These are phyloP conservation scores for Leccinellum luteum DNA, from an alignment of 768 basidiomycete species.

Conservation along the genomic window DNA sequence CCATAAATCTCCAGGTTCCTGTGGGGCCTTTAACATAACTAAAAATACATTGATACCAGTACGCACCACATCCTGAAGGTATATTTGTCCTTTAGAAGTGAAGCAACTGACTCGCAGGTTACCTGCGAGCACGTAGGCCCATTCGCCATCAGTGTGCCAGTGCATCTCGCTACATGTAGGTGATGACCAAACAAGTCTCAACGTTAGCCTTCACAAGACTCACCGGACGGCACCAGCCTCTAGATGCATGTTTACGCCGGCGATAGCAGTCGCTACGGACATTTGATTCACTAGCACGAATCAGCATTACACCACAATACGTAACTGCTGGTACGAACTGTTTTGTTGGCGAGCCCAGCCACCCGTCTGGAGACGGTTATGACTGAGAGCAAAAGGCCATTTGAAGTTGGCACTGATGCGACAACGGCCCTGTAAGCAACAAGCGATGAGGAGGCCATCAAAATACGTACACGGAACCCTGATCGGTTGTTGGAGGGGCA, in stretches of 20 bases:
- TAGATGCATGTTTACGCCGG: slow-evolving; percentile 43
- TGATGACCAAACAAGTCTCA: slow-evolving; percentile 2
- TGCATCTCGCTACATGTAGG: slow-evolving; percentile 37
- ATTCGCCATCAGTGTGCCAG: slow-evolving; percentile 45
- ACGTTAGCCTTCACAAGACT: not conserved
- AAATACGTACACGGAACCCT: slow-evolving; percentile 43
- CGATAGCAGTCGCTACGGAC: slow-evolving; percentile 39
- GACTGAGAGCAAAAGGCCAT: slow-evolving; percentile 63
- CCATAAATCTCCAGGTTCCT: slow-evolving; percentile 50
- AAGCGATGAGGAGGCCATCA: not conserved
- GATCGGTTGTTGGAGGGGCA: slow-evolving; percentile 62
- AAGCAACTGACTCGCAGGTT: slow-evolving; percentile 48
- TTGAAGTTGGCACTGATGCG: slow-evolving; percentile 45
- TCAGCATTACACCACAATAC: not conserved
- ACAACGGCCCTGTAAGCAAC: not conserved
- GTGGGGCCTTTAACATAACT: slow-evolving; percentile 11
- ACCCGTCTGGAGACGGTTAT: slow-evolving; percentile 57
- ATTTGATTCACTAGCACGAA: slow-evolving; percentile 34
- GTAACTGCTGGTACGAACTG: slow-evolving; percentile 29
- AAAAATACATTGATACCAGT: slow-evolving; percentile 4
- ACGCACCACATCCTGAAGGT: slow-evolving; percentile 52
- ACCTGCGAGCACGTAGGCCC: slow-evolving; percentile 54
- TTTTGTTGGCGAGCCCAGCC: slow-evolving; percentile 69
- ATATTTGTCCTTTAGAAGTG: slow-evolving; percentile 50
- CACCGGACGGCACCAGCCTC: slow-evolving; percentile 43